Base-by-base conservation (phyloP, 805 yeast genomes). In the Isabelozyma gotoi region DNA sequence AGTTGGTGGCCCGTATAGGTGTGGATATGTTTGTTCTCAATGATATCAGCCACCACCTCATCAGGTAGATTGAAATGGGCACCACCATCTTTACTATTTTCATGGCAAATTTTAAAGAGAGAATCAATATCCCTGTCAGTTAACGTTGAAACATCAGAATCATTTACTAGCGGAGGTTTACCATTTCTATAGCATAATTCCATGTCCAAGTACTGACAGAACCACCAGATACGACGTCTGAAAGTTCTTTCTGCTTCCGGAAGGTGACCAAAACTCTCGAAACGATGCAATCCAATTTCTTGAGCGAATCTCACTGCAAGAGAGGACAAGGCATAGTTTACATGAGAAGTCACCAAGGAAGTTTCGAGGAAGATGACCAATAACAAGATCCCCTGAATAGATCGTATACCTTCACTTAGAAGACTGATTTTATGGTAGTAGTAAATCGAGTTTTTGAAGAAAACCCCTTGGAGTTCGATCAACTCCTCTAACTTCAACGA, bases 401-500 rank as follows among this genome's bases (percentile, higher is more conserved):
- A 73, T 33, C 62, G 62, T 0, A 77, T 40, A 8, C 83, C 84
- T 46, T 78, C 84, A 49, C 78, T 74, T 29, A 74, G 53, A 2
- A 77, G 63, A 4, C 75, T 60, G 6, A 80, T 56, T 46, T 78
- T 68, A 50, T 78, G 80, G 50, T 74, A 83, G 53, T 78, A 83
- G 52, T 61, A 77, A 18, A 81, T 56, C 0, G 82, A 61, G 45
- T 52, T 57, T 40, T 55, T 49, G 36, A 63, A 48, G 19, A 61
- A 49, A 6, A 47, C 42, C 8, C 50, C 39, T 40, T 59, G 61
- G 33, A 62, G 41, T 5, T 39, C 38, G 8, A 44, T 36, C 38
- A 65, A 45, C 3, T 58, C 58, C 7, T 49, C 45, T 2, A 39
- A 36, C 7, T 44, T 19, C 33, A 43, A 34, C 14, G 49, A 41